Percentiles rank a stretch among this genome's conserved stretches.
phyloP scores from a whole-genome alignment of 2,329 filamentous ascomycete species.

The Colletotrichum simmondsii region DNA sequence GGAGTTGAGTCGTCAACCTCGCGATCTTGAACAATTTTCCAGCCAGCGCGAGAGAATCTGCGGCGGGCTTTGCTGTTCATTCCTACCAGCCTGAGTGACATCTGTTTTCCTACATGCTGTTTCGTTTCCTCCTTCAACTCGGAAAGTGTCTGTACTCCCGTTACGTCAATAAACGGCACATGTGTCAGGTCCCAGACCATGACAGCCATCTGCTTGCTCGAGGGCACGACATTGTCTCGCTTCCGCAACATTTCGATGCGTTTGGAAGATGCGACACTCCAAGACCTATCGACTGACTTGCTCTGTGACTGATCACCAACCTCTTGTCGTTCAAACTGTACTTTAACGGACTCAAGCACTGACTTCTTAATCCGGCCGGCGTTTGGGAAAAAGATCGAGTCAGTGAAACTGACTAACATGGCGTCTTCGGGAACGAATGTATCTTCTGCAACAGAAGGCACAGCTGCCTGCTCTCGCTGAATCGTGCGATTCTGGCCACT shows the following conservation, averaged over 20 bases:
- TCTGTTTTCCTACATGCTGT: slow-evolving; percentile 57
- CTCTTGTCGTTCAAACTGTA: slow-evolving; percentile 49
- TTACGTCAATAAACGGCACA: slow-evolving; percentile 64
- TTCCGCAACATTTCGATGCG: slow-evolving; percentile 58
- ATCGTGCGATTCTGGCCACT: slow-evolving; percentile 42
- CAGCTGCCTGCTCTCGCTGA: slow-evolving; percentile 39
- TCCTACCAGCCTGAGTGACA: slow-evolving; percentile 60
- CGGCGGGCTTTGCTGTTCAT: slow-evolving; percentile 54
- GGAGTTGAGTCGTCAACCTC: slow-evolving; percentile 40
- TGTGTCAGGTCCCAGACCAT: slow-evolving; percentile 64
- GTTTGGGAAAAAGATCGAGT: slow-evolving; percentile 71
- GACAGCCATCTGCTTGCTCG: slow-evolving; percentile 52
- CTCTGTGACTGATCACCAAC: slow-evolving; percentile 51
- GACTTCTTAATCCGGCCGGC: slow-evolving; percentile 62
- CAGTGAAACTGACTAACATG: slow-evolving; percentile 66
- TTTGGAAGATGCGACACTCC: slow-evolving; percentile 63
- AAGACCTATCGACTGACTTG: slow-evolving; percentile 56
- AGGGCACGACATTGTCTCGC: slow-evolving; percentile 46
- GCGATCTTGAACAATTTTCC: slow-evolving; percentile 43
- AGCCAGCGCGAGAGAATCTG: slow-evolving; percentile 51
- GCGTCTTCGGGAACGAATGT: slow-evolving; percentile 56
- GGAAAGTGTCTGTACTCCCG: slow-evolving; percentile 59
- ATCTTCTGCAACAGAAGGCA: slow-evolving; percentile 32
- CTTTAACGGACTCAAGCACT: slow-evolving; percentile 61
- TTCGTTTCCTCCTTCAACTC: slow-evolving; percentile 60